Percentiles rank a stretch among this genome's conserved stretches.
Evolutionary conservation across 2,329 filamentous ascomycete species (phyloP).

Genomic region (Xylariaceae sp.): DNA sequence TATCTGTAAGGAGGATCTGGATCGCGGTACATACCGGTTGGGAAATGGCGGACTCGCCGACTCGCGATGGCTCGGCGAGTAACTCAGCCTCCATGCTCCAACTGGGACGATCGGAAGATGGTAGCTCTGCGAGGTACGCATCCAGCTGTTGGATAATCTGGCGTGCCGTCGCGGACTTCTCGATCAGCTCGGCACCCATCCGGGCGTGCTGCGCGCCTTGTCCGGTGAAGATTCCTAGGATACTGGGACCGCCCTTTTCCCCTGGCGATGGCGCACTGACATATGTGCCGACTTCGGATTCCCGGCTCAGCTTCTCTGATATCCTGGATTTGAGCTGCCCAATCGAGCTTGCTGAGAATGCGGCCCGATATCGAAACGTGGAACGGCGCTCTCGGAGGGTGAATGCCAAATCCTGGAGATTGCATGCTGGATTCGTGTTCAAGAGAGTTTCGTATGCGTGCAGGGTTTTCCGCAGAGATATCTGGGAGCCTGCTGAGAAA

Average conservation of each 20-base stretch:
- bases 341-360: background rate
- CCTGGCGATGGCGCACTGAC: background rate
- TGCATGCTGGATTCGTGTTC: background rate
- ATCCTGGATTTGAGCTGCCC: background rate
- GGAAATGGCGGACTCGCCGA: constrained; percentile 26
- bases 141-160: constrained; percentile 28
- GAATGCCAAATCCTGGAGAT: background rate
- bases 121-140: constrained; percentile 24
- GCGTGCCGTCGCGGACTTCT: constrained; percentile 14
- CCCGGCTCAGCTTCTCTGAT: background rate
- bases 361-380: background rate
- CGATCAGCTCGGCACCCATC: constrained; percentile 34
- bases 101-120: constrained; percentile 21
- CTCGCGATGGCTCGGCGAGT: constrained; percentile 15
- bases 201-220: constrained; percentile 43
- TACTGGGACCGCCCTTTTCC: too few relatives aligned
- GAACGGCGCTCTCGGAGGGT: constrained; percentile 8
- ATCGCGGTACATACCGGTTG: constrained; percentile 47
- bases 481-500: constrained; percentile 7
- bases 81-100: constrained; percentile 30
- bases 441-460: background rate
- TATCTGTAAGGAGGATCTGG: constrained; percentile 46
- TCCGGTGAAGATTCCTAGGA: constrained; percentile 41
- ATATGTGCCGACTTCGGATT: background rate
- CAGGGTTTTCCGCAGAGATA: background rate